These are phyloP conservation scores for Monosporascus sp. DNA, from an alignment of 2,329 filamentous ascomycete genomes.

Conservation along the genomic window DNA sequence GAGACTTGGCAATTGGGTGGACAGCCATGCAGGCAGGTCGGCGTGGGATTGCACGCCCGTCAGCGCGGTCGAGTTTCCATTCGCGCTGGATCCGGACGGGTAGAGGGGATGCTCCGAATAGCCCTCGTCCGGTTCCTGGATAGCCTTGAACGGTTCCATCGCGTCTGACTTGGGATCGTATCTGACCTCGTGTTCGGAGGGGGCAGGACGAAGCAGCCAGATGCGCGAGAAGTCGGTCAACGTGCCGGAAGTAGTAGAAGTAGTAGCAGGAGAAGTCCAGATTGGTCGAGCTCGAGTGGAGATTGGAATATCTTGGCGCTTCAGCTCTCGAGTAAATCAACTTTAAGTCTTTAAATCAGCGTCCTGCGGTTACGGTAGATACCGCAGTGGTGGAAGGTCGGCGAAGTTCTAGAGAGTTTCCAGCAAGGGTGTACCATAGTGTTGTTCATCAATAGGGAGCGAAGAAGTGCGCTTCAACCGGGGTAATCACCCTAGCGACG, in stretches of 20 bases:
- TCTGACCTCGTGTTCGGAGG: not conserved
- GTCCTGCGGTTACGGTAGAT: not conserved
- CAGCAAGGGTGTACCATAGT: not conserved
- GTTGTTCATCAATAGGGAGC: too few species aligned
- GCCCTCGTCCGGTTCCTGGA: conserved; percentile 70
- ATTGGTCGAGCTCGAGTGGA: not conserved
- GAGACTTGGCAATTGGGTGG: conserved; percentile 43
- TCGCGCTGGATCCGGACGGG: conserved; percentile 29
- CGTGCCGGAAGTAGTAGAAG: not conserved
- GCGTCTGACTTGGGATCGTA: conserved; percentile 3
- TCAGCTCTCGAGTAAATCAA: not conserved
- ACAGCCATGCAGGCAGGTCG: conserved; percentile 46
- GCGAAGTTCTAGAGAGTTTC: too few species aligned
- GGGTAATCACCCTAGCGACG: not conserved
- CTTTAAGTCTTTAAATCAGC: not conserved
- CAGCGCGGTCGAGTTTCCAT: conserved; percentile 25
- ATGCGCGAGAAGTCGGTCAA: not conserved
- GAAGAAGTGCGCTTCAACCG: too few species aligned
- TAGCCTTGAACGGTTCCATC: conserved; percentile 46
- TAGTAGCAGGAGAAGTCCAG: not conserved
- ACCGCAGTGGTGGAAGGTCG: too few species aligned
- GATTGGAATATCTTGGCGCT: not conserved
- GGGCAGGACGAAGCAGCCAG: not conserved
- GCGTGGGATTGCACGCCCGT: conserved; percentile 33
- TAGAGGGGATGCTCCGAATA: conserved; percentile 73